Evolutionary conservation across 306 rosid genomes (phyloP), one percentile per base, ranked within the genome.

Genomic region (Styphnolobium japonicum): DNA sequence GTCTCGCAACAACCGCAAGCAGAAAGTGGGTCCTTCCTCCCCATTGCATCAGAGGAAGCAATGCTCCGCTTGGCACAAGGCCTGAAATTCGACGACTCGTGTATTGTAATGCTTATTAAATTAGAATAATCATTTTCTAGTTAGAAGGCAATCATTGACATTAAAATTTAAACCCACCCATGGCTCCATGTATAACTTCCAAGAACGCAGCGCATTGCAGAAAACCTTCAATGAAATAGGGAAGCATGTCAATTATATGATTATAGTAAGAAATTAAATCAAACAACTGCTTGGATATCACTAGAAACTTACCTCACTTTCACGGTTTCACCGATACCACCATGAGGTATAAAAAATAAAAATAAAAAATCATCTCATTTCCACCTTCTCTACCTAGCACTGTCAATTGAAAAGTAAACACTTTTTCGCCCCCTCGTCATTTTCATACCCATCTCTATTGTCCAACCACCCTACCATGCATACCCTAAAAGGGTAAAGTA

Each of bases 11-110:
- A 84, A 95, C 58, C 3, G 90, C 89, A 76, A 85, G 79, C 80
- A 91, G 63, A 89, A 91, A 91, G 49, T 95, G 93, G 16, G 82
- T 72, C 88, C 93, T 91, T 73, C 99, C 99, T 42, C 86, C 90
- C 99, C 99, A 95, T 86, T 95, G 98, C 96, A 95, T 85, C 63
- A 93, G 82, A 83, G 98, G 95, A 84, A 92, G 85, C 87, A 91
- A 53, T 56, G 80, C 86, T 56, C 98, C 97, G 45, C 96, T 95
- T 8, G 98, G 98, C 42, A 95, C 98, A 57, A 95, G 48, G 23
- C 98, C 98, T 92, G 57, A 40, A 80, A 78, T 80, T 62, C 48
- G 79, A 76, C 56, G 23, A 7, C 42, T 57, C 7, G 43, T n/a
- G 29, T 22, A 27, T 16, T 18, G 52, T 18, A 67, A 57, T 64